A percentile compares a stretch with the other conserved stretches of the same genome.
Conservation (phyloP, 2,329 filamentous ascomycete genomes). For the Elsinoe arachidis region DNA sequence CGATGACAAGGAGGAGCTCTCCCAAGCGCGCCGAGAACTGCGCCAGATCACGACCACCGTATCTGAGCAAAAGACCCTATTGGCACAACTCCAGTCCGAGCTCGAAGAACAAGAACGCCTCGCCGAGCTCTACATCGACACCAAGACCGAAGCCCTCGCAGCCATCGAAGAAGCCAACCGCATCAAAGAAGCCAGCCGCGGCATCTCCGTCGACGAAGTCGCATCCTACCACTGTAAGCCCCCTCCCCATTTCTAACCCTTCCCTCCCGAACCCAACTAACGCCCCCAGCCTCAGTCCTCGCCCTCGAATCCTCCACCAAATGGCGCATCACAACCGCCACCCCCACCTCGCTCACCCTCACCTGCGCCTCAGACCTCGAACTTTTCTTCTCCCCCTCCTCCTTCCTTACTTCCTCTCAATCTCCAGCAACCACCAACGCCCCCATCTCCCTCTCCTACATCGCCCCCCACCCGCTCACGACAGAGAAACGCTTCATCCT, state of each 20-base stretch:
- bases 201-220: conserved; percentile 80
- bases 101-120: conserved; percentile 57
- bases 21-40: conserved; percentile 62
- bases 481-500: conserved; percentile 68
- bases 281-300: conserved; percentile 51
- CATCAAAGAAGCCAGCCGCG: conserved; percentile 76
- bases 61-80: conserved; percentile 56
- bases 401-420: conserved; percentile 42
- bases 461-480: conserved; percentile 46
- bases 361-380: conserved; percentile 64
- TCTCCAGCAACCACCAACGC: conserved; percentile 20
- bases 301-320: conserved; percentile 57
- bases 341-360: conserved; percentile 60
- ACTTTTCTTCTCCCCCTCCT: conserved; percentile 59
- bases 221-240: conserved; percentile 62
- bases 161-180: conserved; percentile 78
- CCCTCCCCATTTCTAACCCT: no score
- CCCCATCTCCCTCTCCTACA: conserved; percentile 62
- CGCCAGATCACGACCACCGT: conserved; percentile 58
- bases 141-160: conserved; percentile 59
- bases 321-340: conserved; percentile 58
- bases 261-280: conserved; percentile 28
- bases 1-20: conserved; percentile 72
- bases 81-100: conserved; percentile 59
- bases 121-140: conserved; percentile 54